Evolutionary conservation across 345 rosid genomes (phyloP), one percentile per base, ranked within the genome.

Genomic region (Atalantia buxifolia): DNA sequence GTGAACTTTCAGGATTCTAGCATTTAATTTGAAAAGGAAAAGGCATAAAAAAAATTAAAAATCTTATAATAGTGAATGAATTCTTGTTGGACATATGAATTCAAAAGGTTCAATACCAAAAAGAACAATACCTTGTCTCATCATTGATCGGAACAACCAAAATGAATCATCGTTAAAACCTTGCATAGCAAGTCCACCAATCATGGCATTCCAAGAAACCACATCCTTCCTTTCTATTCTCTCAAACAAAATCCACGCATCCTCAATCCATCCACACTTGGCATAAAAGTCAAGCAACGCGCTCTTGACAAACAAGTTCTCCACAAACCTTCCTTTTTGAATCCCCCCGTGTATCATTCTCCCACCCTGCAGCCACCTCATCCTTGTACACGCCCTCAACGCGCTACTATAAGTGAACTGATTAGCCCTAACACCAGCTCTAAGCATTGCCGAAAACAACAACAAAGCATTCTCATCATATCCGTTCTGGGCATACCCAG

Each of bases 131-230:
- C 98, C 97, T 90, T 92, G 90, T 68, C 57, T 55, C 77, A 90
- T 85, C 95, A 92, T 94, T 30, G 77, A 80, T 31, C 64, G 80
- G 77, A 92, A 84, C 82, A 87, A 74, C 59, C 25, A 71, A 76
- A 92, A 86, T 14, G 94, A 84, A 72, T 89, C 81, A 61, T 77
- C 80, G 22, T 75, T 25, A 69, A 76, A 66, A 7, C 87, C 87
- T 27, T 77, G 85, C 71, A 50, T 36, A 40, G 88, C 83, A 62
- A 79, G 85, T 42, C 94, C 98, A 81, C 88, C 78, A 16, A 93
- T 89, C 84, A 89, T 84, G 30, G 81, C 83, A 84, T 88, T 92
- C 98, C 98, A 93, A 13, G 88, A 84, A 77, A 90, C 89, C 76
- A 79, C 56, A 80, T 88, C 92, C 83, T 78, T 89, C 63, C 76